phyloP scores from a whole-genome alignment of 2,329 filamentous ascomycete genomes.

The Pseudogymnoascus sp. region DNA sequence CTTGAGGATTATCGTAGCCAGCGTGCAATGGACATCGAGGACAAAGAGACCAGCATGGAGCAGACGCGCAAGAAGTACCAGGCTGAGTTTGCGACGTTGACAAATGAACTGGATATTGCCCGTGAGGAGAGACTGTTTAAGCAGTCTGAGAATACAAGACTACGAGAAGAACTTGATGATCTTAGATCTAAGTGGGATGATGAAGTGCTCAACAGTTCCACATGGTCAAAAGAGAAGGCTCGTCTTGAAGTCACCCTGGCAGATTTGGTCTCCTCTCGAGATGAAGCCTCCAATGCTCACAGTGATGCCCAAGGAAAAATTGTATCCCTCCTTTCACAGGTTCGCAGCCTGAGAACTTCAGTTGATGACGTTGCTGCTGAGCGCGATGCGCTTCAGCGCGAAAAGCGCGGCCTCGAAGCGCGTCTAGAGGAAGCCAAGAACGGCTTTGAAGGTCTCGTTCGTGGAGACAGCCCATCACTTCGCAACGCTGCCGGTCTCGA shows the following conservation, averaged over 20 bases:
- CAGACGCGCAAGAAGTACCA: slow-evolving; percentile 98
- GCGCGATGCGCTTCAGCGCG: slow-evolving; percentile 72
- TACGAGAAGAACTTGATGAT: slow-evolving; percentile 94
- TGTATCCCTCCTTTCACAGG: slow-evolving; percentile 81
- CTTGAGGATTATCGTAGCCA: slow-evolving; percentile 95
- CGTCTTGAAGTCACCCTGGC: slow-evolving; percentile 82
- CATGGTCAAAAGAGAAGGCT: slow-evolving; percentile 96
- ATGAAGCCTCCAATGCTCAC: slow-evolving; percentile 87
- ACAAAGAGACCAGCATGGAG: slow-evolving; percentile 92
- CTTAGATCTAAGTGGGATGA: slow-evolving; percentile 96
- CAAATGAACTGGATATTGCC: slow-evolving; percentile 86
- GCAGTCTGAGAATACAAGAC: slow-evolving; percentile 75
- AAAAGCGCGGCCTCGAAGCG: slow-evolving; percentile 83
- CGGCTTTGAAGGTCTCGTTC: slow-evolving; percentile 78
- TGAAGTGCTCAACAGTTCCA: slow-evolving; percentile 93
- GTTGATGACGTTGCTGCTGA: slow-evolving; percentile 82
- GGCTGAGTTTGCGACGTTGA: slow-evolving; percentile 78
- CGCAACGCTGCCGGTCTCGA: slow-evolving; percentile 85
- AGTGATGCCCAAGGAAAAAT: slow-evolving; percentile 93
- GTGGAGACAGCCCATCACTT: slow-evolving; percentile 77
- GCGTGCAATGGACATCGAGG: slow-evolving; percentile 90
- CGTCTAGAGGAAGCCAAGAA: slow-evolving; percentile 80
- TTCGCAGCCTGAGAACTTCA: slow-evolving; percentile 70
- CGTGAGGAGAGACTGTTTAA: slow-evolving; percentile 80
- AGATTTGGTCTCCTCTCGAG: slow-evolving; percentile 81